phyloP scores from a whole-genome alignment of 2,329 filamentous ascomycete species.

The Talaromyces sp. region DNA sequence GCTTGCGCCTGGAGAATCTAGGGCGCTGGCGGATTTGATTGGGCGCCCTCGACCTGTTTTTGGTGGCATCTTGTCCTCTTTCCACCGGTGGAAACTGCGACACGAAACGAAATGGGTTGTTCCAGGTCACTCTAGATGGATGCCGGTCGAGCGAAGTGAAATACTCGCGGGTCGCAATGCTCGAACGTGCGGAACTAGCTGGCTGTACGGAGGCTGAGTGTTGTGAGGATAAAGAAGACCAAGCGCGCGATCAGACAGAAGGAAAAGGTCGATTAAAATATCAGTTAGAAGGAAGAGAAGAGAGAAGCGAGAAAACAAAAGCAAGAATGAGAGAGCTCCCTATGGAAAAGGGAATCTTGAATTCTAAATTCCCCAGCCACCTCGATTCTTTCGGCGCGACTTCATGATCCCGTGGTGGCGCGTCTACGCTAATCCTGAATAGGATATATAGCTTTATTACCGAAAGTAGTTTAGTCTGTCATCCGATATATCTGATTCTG shows the following conservation, averaged over 20 bases:
- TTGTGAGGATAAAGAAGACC: neutral
- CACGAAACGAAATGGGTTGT: neutral
- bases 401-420: neutral
- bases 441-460: slow-evolving; percentile 9
- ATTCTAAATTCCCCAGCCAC: slow-evolving; percentile 10
- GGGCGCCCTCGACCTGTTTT: slow-evolving; percentile 23
- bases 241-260: neutral
- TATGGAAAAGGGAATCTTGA: slow-evolving; percentile 3
- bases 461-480: neutral
- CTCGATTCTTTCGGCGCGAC: neutral
- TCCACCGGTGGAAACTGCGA: neutral
- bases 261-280: neutral
- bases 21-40: slow-evolving; percentile 17
- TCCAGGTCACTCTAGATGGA: neutral
- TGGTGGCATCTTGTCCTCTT: slow-evolving; percentile 23
- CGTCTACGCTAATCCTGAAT: neutral
- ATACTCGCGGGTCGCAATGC: neutral
- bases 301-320: neutral
- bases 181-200: neutral
- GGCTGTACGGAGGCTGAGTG: neutral
- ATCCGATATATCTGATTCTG: neutral
- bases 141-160: neutral
- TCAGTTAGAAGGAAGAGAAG: neutral
- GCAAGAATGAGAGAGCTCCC: neutral
- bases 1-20: slow-evolving; percentile 14